Evolutionary conservation across 805 yeast genomes (phyloP).

Genomic region (Pichia scutulata): DNA sequence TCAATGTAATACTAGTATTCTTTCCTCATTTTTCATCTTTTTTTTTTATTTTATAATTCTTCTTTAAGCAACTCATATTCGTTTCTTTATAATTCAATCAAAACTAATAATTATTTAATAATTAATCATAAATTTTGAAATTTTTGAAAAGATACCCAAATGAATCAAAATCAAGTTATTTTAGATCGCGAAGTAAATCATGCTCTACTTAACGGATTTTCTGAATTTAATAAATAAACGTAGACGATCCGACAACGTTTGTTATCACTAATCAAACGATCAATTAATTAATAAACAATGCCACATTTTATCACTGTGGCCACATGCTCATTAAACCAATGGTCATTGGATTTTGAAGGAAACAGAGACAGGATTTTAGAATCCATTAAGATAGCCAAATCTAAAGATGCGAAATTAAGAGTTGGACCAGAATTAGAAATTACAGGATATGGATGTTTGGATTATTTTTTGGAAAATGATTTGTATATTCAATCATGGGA

Average conservation of each 20-base stretch:
- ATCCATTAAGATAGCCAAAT: constrained; percentile 72
- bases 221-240: too few species aligned
- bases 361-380: constrained; percentile 85
- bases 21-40: too few species aligned
- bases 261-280: not conserved
- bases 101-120: too few species aligned
- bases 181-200: too few species aligned
- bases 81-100: too few species aligned
- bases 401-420: constrained; percentile 66
- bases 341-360: constrained; percentile 98
- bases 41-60: not conserved
- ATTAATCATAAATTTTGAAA: too few species aligned
- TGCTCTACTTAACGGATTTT: too few species aligned
- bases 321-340: constrained; percentile 92
- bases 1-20: not conserved
- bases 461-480: constrained; percentile 89
- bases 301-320: constrained; percentile 84
- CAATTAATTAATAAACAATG: constrained; percentile 35
- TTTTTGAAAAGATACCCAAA: too few species aligned
- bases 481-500: constrained; percentile 91
- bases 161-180: too few species aligned
- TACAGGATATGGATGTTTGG: constrained; percentile 91
- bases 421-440: constrained; percentile 97
- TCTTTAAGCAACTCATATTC: too few species aligned
- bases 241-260: too few species aligned